phyloP scores from a whole-genome alignment of 208 protist genomes.

The Acanthamoeba sp. region DNA sequence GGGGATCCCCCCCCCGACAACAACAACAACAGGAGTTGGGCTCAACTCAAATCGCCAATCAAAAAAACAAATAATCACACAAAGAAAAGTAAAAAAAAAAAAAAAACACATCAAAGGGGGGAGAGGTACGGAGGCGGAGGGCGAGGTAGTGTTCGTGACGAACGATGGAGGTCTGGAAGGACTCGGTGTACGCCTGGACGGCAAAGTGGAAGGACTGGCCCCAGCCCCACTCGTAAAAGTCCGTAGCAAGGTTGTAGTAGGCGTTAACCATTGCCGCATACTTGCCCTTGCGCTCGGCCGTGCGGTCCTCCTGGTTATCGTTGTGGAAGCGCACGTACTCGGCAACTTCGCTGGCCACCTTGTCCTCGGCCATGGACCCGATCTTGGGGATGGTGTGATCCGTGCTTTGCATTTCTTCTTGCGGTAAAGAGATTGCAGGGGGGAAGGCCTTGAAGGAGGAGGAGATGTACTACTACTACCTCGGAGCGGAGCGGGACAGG shows the following conservation, averaged over 20 bases:
- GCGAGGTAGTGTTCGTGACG: slow-evolving; percentile 97
- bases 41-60: too few species aligned
- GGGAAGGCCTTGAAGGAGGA: too few species aligned
- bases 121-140: slow-evolving; percentile 82
- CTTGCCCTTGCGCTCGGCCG: slow-evolving; percentile 79
- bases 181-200: slow-evolving; percentile 85
- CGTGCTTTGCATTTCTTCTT: too few species aligned
- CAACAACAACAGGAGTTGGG: too few species aligned
- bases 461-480: too few species aligned
- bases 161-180: slow-evolving; percentile 93
- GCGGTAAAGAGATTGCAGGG: too few species aligned
- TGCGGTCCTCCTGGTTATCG: slow-evolving; percentile 29
- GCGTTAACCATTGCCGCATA: slow-evolving; percentile 91
- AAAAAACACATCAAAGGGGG: too few species aligned
- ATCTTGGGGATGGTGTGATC: background rate
- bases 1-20: too few species aligned
- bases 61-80: too few species aligned
- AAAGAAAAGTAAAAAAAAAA: too few species aligned
- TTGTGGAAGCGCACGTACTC: slow-evolving; percentile 37
- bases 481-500: too few species aligned
- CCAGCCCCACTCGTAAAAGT: slow-evolving; percentile 98
- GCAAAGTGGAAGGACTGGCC: slow-evolving; percentile 93
- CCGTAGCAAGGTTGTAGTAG: slow-evolving; percentile 97
- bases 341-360: background rate
- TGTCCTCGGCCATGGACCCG: background rate